Evolutionary conservation across 805 yeast genomes (phyloP).

Genomic region (Yarrowia porcina): DNA sequence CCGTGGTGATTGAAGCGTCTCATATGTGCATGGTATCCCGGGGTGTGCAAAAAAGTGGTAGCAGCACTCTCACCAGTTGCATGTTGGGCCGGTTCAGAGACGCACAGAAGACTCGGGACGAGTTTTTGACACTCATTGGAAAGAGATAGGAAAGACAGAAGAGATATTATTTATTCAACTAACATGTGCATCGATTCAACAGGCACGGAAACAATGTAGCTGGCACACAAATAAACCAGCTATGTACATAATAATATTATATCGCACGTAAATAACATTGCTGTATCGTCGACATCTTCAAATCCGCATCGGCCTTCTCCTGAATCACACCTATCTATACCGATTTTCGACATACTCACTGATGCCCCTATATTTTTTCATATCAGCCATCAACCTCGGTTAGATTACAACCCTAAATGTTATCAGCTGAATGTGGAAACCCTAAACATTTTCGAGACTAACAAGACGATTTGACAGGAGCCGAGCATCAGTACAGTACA

Average conservation of each 20-base stretch:
- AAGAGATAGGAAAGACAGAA: conserved; percentile 42
- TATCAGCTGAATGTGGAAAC: not conserved
- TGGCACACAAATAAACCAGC: not conserved
- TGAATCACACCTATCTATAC: too few relatives aligned
- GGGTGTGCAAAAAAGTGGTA: conserved; percentile 94
- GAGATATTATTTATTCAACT: conserved; percentile 25
- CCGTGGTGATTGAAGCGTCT: conserved; percentile 95
- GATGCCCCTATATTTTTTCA: too few relatives aligned
- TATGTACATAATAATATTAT: conserved; percentile 10
- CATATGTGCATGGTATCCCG: conserved; percentile 99
- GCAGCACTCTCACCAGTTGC: conserved; percentile 89
- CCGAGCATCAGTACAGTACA: too few relatives aligned
- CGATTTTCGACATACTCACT: too few relatives aligned
- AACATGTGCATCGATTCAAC: conserved; percentile 25
- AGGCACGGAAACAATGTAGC: conserved; percentile 8
- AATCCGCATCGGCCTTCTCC: too few relatives aligned
- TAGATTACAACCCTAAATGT: not conserved
- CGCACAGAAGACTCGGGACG: conserved; percentile 94
- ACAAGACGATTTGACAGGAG: too few relatives aligned
- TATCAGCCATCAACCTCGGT: not conserved
- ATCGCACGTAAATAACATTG: conserved; percentile 5
- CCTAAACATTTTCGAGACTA: too few relatives aligned
- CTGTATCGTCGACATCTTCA: too few relatives aligned
- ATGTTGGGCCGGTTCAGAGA: conserved; percentile 96
- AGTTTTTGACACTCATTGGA: conserved; percentile 77